Conservation (phyloP, 108 stramenopile species). For the Ochromonas danica region DNA sequence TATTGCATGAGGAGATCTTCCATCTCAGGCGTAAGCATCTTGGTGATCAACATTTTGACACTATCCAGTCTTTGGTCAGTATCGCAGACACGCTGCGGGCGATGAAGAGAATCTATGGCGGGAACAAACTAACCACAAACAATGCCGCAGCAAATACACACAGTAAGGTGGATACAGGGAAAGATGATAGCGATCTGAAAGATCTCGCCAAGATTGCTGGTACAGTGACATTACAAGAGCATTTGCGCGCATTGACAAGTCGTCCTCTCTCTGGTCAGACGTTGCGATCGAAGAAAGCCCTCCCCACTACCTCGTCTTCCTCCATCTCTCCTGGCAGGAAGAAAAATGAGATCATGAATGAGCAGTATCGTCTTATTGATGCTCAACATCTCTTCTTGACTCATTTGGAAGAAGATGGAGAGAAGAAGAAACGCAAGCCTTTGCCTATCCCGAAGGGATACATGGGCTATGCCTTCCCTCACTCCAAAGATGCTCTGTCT, state of each 20-base stretch:
- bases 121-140: neutral
- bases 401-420: neutral
- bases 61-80: neutral
- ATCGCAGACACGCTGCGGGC: neutral
- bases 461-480: neutral
- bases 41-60: slow-evolving; percentile 2
- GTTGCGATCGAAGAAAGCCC: neutral
- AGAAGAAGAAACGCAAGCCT: neutral
- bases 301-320: neutral
- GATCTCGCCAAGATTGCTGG: neutral
- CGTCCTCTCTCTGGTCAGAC: neutral
- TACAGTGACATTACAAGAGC: neutral
- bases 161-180: no score
- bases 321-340: neutral
- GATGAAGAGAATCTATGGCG: neutral
- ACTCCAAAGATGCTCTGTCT: neutral
- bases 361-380: neutral
- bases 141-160: neutral
- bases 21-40: neutral
- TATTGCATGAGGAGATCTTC: slow-evolving; percentile 1
- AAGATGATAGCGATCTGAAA: no score
- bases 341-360: neutral
- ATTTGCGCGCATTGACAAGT: neutral
- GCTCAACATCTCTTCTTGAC: neutral
- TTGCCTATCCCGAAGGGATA: neutral